These are phyloP conservation scores for Harrya chromipes DNA, from an alignment of 768 basidiomycete species.

Conservation along the genomic window DNA sequence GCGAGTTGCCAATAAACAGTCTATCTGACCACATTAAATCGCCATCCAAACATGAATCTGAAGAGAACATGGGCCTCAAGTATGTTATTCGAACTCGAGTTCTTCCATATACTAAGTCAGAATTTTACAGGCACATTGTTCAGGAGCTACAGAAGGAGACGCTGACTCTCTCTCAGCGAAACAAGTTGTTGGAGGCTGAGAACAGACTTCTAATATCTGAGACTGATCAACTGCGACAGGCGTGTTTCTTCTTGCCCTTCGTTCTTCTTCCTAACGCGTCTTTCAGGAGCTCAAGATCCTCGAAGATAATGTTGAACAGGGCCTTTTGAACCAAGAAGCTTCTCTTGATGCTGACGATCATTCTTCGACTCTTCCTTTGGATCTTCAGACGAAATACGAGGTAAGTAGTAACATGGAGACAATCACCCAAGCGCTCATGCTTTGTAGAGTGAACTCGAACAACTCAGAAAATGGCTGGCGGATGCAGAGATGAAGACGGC, in stretches of 20 bases:
- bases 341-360: conserved; percentile 25
- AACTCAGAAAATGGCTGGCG: conserved; percentile 62
- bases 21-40: conserved; percentile 29
- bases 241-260: conserved; percentile 20
- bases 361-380: conserved; percentile 17
- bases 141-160: conserved; percentile 87
- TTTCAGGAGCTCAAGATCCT: conserved; percentile 69
- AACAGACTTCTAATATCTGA: conserved; percentile 61
- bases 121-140: conserved; percentile 65
- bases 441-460: conserved; percentile 60
- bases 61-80: conserved; percentile 84
- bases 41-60: conserved; percentile 50
- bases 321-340: conserved; percentile 50
- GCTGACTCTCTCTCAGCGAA: conserved; percentile 53
- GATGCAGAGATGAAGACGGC: conserved; percentile 77
- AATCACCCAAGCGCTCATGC: neutral
- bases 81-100: conserved; percentile 26
- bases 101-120: neutral
- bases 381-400: conserved; percentile 51
- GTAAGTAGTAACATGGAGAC: conserved; percentile 30
- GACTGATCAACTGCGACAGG: conserved; percentile 69
- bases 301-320: conserved; percentile 71
- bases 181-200: conserved; percentile 73
- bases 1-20: conserved; percentile 50
- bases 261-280: neutral